Percentiles rank a stretch among this genome's conserved stretches.
Evolutionary conservation across 345 rosid species (phyloP).

Genomic region (Triadica sebifera): DNA sequence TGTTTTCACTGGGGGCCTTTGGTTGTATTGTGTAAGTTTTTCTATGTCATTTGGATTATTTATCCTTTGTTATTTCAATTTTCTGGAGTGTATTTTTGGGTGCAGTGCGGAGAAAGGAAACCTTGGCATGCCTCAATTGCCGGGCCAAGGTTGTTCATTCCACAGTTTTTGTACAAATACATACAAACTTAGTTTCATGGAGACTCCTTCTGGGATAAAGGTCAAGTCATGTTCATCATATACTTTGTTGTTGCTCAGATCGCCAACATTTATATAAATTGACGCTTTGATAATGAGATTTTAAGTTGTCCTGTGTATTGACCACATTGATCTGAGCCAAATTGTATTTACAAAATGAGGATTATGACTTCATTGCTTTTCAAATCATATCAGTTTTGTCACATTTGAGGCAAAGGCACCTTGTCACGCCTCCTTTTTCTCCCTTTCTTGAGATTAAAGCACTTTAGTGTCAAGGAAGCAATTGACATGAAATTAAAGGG

Average conservation of each 20-base stretch:
- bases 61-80: neutral
- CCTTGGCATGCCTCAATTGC: conserved; percentile 84
- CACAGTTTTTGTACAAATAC: conserved; percentile 89
- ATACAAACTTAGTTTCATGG: conserved; percentile 95
- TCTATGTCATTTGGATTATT: neutral
- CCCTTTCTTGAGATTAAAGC: no score
- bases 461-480: no score
- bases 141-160: conserved; percentile 95
- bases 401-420: neutral
- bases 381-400: neutral
- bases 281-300: neutral
- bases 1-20: neutral
- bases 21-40: neutral
- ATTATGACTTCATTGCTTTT: no score
- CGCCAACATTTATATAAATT: neutral
- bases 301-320: no score
- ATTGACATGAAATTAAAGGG: no score
- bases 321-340: no score
- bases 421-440: neutral
- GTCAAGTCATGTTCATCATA: conserved; percentile 29
- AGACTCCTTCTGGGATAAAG: conserved; percentile 94
- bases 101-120: conserved; percentile 70
- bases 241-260: neutral
- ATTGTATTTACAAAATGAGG: no score
- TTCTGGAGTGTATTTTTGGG: neutral